Evolutionary conservation across 2,329 filamentous ascomycete genomes (phyloP), one percentile per base, ranked within the genome.

Genomic region (Clonostachys solani): DNA sequence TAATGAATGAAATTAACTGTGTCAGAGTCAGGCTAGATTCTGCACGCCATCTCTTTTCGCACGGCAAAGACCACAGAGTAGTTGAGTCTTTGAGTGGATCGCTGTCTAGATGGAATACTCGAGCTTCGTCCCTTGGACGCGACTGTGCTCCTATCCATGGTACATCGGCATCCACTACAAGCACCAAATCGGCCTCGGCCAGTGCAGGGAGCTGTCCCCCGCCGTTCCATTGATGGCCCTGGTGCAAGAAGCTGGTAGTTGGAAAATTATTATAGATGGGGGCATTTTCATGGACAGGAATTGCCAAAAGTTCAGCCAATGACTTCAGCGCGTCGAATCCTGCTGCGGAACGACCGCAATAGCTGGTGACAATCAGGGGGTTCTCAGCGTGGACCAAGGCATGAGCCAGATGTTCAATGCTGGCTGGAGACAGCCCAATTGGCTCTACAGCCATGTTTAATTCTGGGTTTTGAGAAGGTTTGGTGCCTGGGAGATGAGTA

Each of bases 61-160:
- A 75, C 41, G 74, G 66, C 48, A 79, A 67, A 56, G 77, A 78
- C 62, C 76, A 78, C 35, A 78, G 70, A 4, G 75, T 75, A 72
- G 78, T 77, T 50, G 77, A 72, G 53, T 77, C 72, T 54, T 86
- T 86, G 35, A 86, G 65, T 1, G 82, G 80, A 52, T 86, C 83
- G 34, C 81, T 73, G 54, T 87, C 83, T 43, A 87, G 71, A 56
- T 87, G 83, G 48, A 80, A 74, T 47, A 86, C 76, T 49, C 74
- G 78, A 3, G 81, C 79, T 5, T 69, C 68, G 1, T 69, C 63
- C 18, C 69, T 73, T 1, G 83, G 83, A 47, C 75, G 75, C 65
- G 77, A 83, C 56, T 79, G 78, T 0, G 81, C 84, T 19, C 78
- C 77, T 43, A 87, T 83, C 81, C 81, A 87, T 0, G 83, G 83